These are phyloP conservation scores for Ambispora gerdemannii DNA, from an alignment of 192 early-diverging fungal genomes.

Conservation along the genomic window DNA sequence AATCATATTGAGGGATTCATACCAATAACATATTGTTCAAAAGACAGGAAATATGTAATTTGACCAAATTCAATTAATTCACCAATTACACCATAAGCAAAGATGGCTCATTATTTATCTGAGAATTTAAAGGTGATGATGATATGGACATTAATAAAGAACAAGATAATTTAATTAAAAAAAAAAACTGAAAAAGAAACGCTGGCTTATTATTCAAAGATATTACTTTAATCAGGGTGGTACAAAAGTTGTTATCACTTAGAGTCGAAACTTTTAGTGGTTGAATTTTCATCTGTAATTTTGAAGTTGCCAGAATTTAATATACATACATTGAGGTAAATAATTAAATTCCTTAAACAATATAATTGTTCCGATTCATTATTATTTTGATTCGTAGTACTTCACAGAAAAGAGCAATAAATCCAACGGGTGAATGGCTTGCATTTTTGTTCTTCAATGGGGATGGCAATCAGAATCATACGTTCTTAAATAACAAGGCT, in stretches of 20 bases:
- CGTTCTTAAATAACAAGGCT: conserved; percentile 98
- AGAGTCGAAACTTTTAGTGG: conserved; percentile 69
- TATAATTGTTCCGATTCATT: neutral
- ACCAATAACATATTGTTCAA: conserved; percentile 74
- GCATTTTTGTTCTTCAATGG: conserved; percentile 94
- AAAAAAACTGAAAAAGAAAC: conserved; percentile 36
- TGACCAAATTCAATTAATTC: neutral
- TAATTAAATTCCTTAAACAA: neutral
- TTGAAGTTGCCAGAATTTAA: conserved; percentile 97
- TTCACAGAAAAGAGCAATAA: conserved; percentile 88
- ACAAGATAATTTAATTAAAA: too few relatives aligned
- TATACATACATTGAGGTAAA: conserved; percentile 90
- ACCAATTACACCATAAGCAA: conserved; percentile 73
- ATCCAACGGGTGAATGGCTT: conserved; percentile 93
- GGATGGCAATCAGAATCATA: conserved; percentile 99
- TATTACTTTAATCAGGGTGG: conserved; percentile 82
- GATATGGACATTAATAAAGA: conserved; percentile 46
- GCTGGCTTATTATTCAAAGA: conserved; percentile 54
- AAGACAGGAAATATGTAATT: conserved; percentile 51
- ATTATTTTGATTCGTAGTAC: conserved; percentile 55
- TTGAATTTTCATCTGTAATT: conserved; percentile 88
- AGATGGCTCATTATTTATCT: conserved; percentile 87
- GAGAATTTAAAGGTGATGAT: conserved; percentile 50
- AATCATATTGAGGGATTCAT: conserved; percentile 71
- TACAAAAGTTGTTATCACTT: conserved; percentile 79